Evolutionary conservation across 2,329 filamentous ascomycete genomes (phyloP), one percentile per base, ranked within the genome.

Genomic region (Colletotrichum gloeosporioides): DNA sequence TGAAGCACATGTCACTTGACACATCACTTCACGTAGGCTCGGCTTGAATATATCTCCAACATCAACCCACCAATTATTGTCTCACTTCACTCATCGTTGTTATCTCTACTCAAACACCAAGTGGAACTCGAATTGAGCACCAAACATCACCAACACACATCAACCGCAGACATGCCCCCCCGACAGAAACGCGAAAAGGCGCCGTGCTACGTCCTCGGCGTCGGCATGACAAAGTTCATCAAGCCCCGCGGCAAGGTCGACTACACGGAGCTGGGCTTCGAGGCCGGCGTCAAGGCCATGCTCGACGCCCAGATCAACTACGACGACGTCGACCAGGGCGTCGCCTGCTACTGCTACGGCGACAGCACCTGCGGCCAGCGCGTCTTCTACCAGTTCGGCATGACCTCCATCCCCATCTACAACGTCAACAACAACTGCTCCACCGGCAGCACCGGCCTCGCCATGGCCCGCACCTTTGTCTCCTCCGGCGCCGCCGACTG

Each of bases 341-440:
- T 99, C 13, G 97, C 96, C n/a, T 98, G 96, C 90, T 99, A 98
- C 89, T 98, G 96, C 90, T 98, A 98, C 85, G 96, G 96, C 82
- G 96, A 99, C 88, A 96, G 93, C 78, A 98, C 96, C 72, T 97
- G 95, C 86, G 96, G 96, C 64, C 96, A 99, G 89, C 94, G 96
- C 79, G 96, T 99, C 82, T 98, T 99, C 87, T 99, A 99, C 88
- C 96, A 99, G 87, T 98, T 99, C 85, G 97, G 96, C 88, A 96
- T 99, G 93, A 98, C 96, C 59, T 90, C 94, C 82, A 98, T 99
- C 81, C 96, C 96, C 82, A 95, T 99, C 84, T 96, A 98, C 90
- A 99, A 99, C 83, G 95, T 98, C 83, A 99, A 98, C 91, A 99
- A 99, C 90, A 98, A 98, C 89, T 99, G 96, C 90, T 95, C 95